Base-by-base conservation (phyloP, 2,329 filamentous ascomycete genomes). In the Aspergillus sp. region DNA sequence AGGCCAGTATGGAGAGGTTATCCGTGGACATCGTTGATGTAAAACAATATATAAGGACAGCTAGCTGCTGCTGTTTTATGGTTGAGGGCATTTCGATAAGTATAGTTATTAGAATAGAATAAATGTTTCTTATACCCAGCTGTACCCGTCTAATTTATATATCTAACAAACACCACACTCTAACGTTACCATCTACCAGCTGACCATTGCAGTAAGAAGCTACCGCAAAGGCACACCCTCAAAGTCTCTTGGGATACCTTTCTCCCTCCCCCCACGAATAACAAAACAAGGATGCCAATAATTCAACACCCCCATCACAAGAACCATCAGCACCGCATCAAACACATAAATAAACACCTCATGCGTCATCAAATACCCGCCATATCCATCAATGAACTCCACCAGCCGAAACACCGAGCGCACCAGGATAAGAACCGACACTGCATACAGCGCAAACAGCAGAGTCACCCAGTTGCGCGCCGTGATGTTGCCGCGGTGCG, bases 361-460 rank as follows among this genome's bases (percentile, higher is more conserved):
- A 19, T 52, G 52, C 3, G 17, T 45, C 37, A 56, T 56, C 3
- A 59, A 12, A 24, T 48, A 56, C 17, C 57, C 57, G 11, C 35
- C 45, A 21, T 49, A 52, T 5, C 57, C 57, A 15, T 56, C 27
- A 1, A 48, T 52, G 12, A 52, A 59, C 48, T 59, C 57, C 12
- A 59, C 40, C 17, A 56, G 27, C 11, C 57, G 62, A 33, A 62
- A 67, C 2, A 68, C 43, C 0, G 65, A 67, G 23, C 67, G 64
- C 11, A 68, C 45, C 17, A 66, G 46, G 19, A 68, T 68, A 6
- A 68, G 55, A 6, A 65, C 23, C 15, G 59, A 60, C 11, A 56
- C 50, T 2, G 37, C 19, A 11, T 64, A 64, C 17, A 64, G 39
- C 3, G 48, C 58, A 1, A 55, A 11, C n/a, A 62, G 52, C 4